Evolutionary conservation across 495 filamentous ascomycete genomes (phyloP), one percentile per base, ranked within the genome.

Genomic region (Hamigera avellanea): DNA sequence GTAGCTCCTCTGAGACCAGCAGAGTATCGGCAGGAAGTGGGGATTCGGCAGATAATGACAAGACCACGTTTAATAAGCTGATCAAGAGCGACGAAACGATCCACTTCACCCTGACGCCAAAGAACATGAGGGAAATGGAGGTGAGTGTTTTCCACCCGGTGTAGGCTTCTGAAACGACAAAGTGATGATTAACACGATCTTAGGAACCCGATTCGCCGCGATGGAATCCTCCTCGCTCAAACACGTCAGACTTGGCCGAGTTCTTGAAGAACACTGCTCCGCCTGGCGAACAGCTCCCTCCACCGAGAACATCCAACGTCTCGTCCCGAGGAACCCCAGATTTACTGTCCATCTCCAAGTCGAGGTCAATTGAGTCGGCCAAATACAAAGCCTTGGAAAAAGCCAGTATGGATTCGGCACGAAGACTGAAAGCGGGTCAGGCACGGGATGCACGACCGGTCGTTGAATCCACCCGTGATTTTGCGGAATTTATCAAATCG

Each of bases 41-140:
- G 38, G 58, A 66, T 14, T 63, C 57, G 18, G 39, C 48, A 16
- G 66, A 64, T 27, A 70, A 70, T 25, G 70, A 69, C 36, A 66
- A 59, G 35, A 61, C 62, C 14, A 64, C 66, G 32, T 87, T 98
- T 56, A 91, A 98, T 48, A 74, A 88, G 44, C 67, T 95, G 25
- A 91, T 98, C 40, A 78, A 82, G 26, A 87, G 86, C 56, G 77
- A 86, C 38, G 80, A 93, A 52, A 95, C 91, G 2, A 80, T 98
- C 31, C 87, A 89, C 55, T 95, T 81, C 53, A 95, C 91, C 2
- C 69, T 95, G 19, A 98, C 91, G 1, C 89, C 91, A 1, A 79
- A 83, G 50, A 85, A 69, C 41, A 83, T 95, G 70, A 78, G 89
- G 34, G 80, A 89, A 41, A 82, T 88, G 44, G 81, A 88, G 50